These are phyloP conservation scores for Pythium graminicola DNA, from an alignment of 352 stramenopile genomes.

Conservation along the genomic window DNA sequence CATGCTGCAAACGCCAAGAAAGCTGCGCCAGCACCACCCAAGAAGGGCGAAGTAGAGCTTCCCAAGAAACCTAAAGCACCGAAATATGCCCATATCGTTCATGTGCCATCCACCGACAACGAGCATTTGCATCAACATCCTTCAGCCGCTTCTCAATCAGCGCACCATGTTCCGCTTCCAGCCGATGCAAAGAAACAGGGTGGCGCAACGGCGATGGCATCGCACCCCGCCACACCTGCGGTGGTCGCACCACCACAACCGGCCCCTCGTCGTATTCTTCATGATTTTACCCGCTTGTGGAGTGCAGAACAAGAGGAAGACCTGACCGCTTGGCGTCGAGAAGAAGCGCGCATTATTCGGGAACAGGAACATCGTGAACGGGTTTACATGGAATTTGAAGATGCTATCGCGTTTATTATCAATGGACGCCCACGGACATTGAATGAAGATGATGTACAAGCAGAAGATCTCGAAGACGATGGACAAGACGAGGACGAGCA, in stretches of 20 bases:
- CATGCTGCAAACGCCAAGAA: slow-evolving; percentile 27
- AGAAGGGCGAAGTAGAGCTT: slow-evolving; percentile 43
- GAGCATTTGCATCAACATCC: slow-evolving; percentile 4
- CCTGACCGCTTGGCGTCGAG: slow-evolving; percentile 35
- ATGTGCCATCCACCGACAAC: slow-evolving; percentile 12
- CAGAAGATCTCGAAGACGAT: slow-evolving; percentile 67
- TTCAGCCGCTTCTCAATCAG: no score
- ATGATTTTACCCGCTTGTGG: slow-evolving; percentile 67
- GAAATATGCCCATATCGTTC: slow-evolving; percentile 38
- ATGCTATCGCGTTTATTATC: slow-evolving; percentile 63
- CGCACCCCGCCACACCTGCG: slow-evolving; percentile 3
- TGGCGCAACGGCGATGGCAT: slow-evolving; percentile 1
- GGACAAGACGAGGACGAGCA: slow-evolving; percentile 50
- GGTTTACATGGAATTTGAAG: slow-evolving; percentile 66
- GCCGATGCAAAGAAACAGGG: slow-evolving; percentile 3
- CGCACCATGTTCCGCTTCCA: not conserved
- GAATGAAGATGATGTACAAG: slow-evolving; percentile 50
- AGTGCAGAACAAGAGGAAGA: slow-evolving; percentile 47
- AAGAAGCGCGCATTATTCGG: slow-evolving; percentile 47
- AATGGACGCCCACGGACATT: slow-evolving; percentile 52
- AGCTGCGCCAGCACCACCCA: slow-evolving; percentile 20
- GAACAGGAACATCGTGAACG: slow-evolving; percentile 46
- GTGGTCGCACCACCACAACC: slow-evolving; percentile 1
- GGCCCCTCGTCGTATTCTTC: slow-evolving; percentile 29
- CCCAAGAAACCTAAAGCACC: slow-evolving; percentile 33